phyloP scores from a whole-genome alignment of 2,329 filamentous ascomycete genomes.

The Dactylellina parvicollis region DNA sequence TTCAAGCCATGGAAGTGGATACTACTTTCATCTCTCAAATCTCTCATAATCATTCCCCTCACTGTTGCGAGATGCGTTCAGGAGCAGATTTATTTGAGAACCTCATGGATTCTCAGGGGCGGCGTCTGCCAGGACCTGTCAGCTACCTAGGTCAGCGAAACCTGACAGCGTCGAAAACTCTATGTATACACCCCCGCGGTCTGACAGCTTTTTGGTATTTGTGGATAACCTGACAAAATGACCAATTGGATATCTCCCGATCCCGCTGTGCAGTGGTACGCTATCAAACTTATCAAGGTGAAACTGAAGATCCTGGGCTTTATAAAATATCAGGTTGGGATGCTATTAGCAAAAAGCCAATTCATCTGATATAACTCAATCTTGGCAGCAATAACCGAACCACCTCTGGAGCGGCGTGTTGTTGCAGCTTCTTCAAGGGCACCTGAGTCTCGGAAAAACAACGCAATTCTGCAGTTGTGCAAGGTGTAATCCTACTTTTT shows the following conservation, averaged over 20 bases:
- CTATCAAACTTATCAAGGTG: slow-evolving; percentile 49
- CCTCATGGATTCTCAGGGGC: background rate
- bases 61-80: background rate
- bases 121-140: too few species aligned
- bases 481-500: too few species aligned
- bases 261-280: background rate
- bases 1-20: slow-evolving; percentile 42
- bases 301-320: slow-evolving; percentile 32
- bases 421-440: background rate
- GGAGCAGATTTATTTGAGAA: slow-evolving; percentile 4
- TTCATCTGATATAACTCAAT: slow-evolving; percentile 35
- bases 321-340: too few species aligned
- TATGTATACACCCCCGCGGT: background rate
- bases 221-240: slow-evolving; percentile 3
- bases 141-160: slow-evolving; percentile 1
- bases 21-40: background rate
- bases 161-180: background rate
- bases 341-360: too few species aligned
- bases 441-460: slow-evolving; percentile 31
- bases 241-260: background rate
- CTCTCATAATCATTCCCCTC: background rate
- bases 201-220: background rate
- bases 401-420: background rate
- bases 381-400: slow-evolving; percentile 39
- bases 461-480: background rate